Base-by-base conservation (phyloP, 106 monocot species). In the Chionographis japonica region DNA sequence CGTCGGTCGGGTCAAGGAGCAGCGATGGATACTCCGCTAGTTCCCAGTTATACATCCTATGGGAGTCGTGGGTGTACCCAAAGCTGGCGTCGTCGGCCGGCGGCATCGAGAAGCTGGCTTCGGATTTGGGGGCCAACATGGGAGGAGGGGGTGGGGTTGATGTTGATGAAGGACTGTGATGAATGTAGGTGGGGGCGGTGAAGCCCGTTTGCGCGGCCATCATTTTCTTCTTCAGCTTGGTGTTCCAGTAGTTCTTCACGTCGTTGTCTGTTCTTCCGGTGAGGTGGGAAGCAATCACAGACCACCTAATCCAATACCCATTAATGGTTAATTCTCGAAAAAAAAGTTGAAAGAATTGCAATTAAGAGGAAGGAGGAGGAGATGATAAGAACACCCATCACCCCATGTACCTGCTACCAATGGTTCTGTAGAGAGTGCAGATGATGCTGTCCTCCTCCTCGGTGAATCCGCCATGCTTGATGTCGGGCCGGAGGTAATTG, bases 241-340 rank as follows among this genome's bases (percentile, higher is more conserved):
- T 80, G 71, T 83, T 83, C 87, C 83, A 88, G 68, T 83, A 66
- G 75, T 84, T 88, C 71, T 87, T 87, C 8, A 87, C 75, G 58
- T 83, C 87, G n/a, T 87, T 87, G 71, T 87, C 87, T 4, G 83
- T 87, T 74, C 83, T 80, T 39, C 87, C 80, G 4, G 71, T 59
- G 50, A 87, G 66, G 5, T 80, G 80, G 11, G 87, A 70, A 2
- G 87, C 87, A 0, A 87, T 87, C 0, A 79, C 66, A 13, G 86
- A 87, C 86, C 86, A 87, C 65, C 84, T 84, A 52, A 54, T 54
- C 18, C 15, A n/a, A 61, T 41, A n/a, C 12, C 37, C 35, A 51
- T 60, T 36, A 1, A 52, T 7, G 13, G 41, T 19, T 8, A 0
- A 52, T 36, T 6, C 18, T 19, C 3, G 6, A 52, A 13, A 14